A percentile compares a stretch with the other conserved stretches of the same genome.
These are phyloP conservation scores for Alnus rubra DNA, from an alignment of 306 rosid genomes.

Conservation along the genomic window DNA sequence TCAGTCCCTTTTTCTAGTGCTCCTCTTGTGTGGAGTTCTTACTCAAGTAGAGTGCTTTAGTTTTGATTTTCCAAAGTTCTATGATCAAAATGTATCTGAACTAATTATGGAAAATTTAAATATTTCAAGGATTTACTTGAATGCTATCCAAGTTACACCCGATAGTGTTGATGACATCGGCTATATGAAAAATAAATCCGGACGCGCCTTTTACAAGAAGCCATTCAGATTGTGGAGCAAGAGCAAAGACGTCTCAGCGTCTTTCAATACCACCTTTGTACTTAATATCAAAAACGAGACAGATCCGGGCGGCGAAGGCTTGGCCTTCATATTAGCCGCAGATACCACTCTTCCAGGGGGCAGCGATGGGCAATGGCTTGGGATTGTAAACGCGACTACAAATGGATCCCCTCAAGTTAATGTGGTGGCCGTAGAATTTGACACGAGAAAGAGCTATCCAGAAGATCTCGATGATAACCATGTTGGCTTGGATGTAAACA, in stretches of 20 bases:
- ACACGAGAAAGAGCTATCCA: conserved; percentile 52
- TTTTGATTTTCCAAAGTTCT: conserved; percentile 38
- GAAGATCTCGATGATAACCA: conserved; percentile 57
- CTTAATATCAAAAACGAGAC: conserved; percentile 25
- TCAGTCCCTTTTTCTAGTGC: conserved; percentile 14
- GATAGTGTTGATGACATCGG: conserved; percentile 1
- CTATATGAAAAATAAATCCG: background rate
- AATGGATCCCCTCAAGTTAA: conserved; percentile 45
- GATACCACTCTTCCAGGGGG: conserved; percentile 31
- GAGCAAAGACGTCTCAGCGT: conserved; percentile 24
- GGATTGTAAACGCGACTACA: conserved; percentile 45
- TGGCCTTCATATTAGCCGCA: conserved; percentile 45
- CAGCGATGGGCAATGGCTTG: conserved; percentile 43
- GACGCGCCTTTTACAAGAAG: conserved; percentile 28
- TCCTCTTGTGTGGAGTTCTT: conserved; percentile 19
- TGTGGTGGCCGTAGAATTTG: conserved; percentile 70
- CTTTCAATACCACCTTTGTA: conserved; percentile 41
- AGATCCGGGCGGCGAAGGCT: conserved; percentile 44
- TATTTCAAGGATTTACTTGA: conserved; percentile 16
- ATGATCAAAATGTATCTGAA: background rate
- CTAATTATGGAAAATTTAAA: conserved; percentile 19
- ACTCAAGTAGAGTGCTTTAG: conserved; percentile 17
- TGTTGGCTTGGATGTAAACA: conserved; percentile 62
- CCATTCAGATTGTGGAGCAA: conserved; percentile 36
- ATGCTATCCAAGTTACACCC: conserved; percentile 47